phyloP scores from a whole-genome alignment of 345 rosid species.

The Garcia nutans region DNA sequence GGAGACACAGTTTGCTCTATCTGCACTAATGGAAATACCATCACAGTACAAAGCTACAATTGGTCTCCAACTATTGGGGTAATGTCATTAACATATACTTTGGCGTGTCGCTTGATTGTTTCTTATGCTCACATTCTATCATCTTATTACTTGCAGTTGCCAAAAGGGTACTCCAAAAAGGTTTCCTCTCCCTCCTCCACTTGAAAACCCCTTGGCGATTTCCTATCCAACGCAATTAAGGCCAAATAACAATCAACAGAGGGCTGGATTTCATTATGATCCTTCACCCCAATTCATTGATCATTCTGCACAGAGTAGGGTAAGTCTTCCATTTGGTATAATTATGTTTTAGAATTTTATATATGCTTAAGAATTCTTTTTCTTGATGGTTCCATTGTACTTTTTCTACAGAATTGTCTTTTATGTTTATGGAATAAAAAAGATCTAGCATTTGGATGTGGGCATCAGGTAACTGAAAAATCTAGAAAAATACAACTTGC shows the following conservation, averaged over 20 bases:
- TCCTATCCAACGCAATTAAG: neutral
- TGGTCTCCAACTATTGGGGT: conserved; percentile 21
- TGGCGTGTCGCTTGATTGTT: neutral
- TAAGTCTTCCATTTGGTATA: neutral
- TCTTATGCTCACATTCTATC: no score
- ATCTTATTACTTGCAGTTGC: conserved; percentile 15
- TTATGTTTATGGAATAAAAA: conserved; percentile 32
- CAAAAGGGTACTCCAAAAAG: conserved; percentile 16
- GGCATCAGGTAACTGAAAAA: conserved; percentile 37
- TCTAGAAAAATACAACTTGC: neutral
- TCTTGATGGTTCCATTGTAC: neutral
- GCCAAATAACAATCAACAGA: conserved; percentile 15
- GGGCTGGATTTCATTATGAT: conserved; percentile 2
- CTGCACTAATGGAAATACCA: conserved; percentile 31
- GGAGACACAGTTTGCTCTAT: conserved; percentile 26
- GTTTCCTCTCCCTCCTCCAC: conserved; percentile 23
- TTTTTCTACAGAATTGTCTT: conserved; percentile 28
- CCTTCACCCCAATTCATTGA: neutral
- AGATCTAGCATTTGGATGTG: conserved; percentile 44
- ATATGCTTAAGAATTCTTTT: neutral
- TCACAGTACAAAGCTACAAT: conserved; percentile 26
- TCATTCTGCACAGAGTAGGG: conserved; percentile 16
- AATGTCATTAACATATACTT: neutral
- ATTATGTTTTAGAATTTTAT: neutral
- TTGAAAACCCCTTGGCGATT: neutral